Evolutionary conservation across 1,284 basidiomycete genomes (phyloP).

Genomic region (Phenoliferia sp.): DNA sequence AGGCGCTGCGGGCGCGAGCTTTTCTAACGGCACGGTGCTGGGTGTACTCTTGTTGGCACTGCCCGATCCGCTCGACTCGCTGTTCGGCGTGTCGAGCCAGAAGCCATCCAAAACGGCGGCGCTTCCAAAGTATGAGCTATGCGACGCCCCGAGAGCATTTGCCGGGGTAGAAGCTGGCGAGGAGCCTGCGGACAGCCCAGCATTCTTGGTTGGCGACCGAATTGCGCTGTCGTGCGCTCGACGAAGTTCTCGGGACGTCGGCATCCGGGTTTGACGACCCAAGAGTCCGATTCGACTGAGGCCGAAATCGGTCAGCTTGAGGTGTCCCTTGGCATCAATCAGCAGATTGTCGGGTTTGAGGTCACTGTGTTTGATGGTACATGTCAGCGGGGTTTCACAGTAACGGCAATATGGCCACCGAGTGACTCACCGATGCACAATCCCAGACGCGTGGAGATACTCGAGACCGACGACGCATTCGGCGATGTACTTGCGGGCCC

Average conservation of each 20-base stretch:
- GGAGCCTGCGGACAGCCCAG: slow-evolving; percentile 20
- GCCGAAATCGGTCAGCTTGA: slow-evolving; percentile 97
- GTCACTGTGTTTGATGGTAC: slow-evolving; percentile 58
- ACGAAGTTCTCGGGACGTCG: slow-evolving; percentile 63
- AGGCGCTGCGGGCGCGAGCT: slow-evolving; percentile 41
- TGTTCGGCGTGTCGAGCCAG: slow-evolving; percentile 38
- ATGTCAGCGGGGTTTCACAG: background rate
- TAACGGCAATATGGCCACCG: too few relatives aligned
- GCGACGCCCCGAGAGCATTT: slow-evolving; percentile 13
- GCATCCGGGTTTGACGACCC: slow-evolving; percentile 74
- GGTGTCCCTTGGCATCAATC: slow-evolving; percentile 90
- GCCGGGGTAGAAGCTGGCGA: slow-evolving; percentile 27
- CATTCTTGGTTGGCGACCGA: slow-evolving; percentile 15
- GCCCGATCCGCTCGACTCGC: slow-evolving; percentile 76
- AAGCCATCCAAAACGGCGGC: slow-evolving; percentile 30
- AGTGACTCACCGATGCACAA: slow-evolving; percentile 86
- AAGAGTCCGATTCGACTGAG: slow-evolving; percentile 93
- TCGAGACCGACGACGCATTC: slow-evolving; percentile 93
- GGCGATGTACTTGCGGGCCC: slow-evolving; percentile 93
- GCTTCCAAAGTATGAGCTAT: slow-evolving; percentile 34
- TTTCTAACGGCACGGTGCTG: background rate
- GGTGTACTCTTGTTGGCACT: slow-evolving; percentile 31
- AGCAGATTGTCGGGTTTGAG: slow-evolving; percentile 97
- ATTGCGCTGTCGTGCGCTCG: slow-evolving; percentile 11
- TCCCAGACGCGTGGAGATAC: slow-evolving; percentile 85